Base-by-base conservation (phyloP, 257 asterid species). In the Fraxinus anomala region DNA sequence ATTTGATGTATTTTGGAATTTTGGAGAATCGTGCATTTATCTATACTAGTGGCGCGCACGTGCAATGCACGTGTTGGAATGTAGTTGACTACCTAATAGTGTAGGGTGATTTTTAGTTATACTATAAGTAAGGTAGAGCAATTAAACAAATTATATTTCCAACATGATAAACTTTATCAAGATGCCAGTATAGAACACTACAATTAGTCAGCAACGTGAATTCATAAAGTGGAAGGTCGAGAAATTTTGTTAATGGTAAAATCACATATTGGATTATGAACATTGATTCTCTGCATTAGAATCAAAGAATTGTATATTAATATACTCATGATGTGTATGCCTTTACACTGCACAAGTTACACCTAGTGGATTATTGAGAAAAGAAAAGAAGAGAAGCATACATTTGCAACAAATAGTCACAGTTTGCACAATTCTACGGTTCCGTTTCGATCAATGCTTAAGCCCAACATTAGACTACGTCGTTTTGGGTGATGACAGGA, bases 401-500 rank as follows among this genome's bases (percentile, higher is more conserved):
- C 99, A 87, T 93, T 98, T 66, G 99, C 99, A 65, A 96, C 87
- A 83, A 80, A 96, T 71, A 98, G 99, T 98, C 99, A 96, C 79
- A 96, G 81, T 80, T 96, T 96, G 78, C 87, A 79, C 83, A 96
- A 87, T 51, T 93, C 31, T 28, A 28, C 31, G 31, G 31, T 28
- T 28, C 2, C 31, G 31, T 28, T 28, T 28, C 2, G 31, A 28
- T 28, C 31, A 28, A 28, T 28, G 31, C 31, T 28, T 28, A 28
- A 28, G 31, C 31, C 31, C 31, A 1, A 28, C 1, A 28, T 28
- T 1, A 28, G 31, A 28, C 31, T 1, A 28, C 31, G 2, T 28
- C 31, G 31, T 28, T 28, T 28, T 28, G 31, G 31, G 1, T 28
- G 31, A 28, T 1, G 31, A 28, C 2, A 28, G 2, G 31, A 28